Conservation (phyloP, 176 grass and related monocot genomes). For the Cenchrus fungigraminus region DNA sequence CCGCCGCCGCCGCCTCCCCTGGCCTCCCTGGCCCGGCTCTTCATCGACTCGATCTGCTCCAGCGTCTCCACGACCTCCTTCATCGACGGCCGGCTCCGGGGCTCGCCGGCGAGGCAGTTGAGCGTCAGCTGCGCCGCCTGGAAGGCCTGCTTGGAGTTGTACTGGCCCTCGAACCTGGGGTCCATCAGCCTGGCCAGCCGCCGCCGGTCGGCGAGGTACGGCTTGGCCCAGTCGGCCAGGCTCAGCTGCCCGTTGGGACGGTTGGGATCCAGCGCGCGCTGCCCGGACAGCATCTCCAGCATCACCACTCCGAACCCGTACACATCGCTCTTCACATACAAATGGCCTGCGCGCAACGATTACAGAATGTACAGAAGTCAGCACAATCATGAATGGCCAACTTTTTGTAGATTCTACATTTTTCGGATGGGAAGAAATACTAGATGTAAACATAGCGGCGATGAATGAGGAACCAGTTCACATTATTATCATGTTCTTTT, state of each 20-base stretch:
- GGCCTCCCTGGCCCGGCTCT: constrained; percentile 43
- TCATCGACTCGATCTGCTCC: too few relatives aligned
- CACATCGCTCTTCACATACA: constrained; percentile 93
- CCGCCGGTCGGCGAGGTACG: constrained; percentile 67
- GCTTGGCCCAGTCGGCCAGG: constrained; percentile 85
- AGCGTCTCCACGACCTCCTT: too few relatives aligned
- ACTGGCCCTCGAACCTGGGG: constrained; percentile 68
- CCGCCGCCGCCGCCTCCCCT: constrained; percentile 27
- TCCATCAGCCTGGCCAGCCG: constrained; percentile 76
- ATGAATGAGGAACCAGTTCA: neutral
- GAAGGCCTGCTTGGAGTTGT: constrained; percentile 73
- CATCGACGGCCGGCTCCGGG: constrained; percentile 57
- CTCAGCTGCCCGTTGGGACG: constrained; percentile 64
- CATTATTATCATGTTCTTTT: neutral
- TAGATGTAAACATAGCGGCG: neutral
- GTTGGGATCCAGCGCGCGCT: constrained; percentile 78
- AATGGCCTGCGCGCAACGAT: constrained; percentile 51
- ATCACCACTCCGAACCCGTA: constrained; percentile 89
- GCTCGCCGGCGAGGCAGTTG: constrained; percentile 71
- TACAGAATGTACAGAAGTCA: neutral
- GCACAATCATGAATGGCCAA: constrained; percentile 8
- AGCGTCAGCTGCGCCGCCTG: constrained; percentile 72
- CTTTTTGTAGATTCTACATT: neutral
- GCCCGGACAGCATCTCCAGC: constrained; percentile 81
- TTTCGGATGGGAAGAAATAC: neutral